These are phyloP conservation scores for Lentinus tigrinus DNA, from an alignment of 768 basidiomycete genomes.

Conservation along the genomic window DNA sequence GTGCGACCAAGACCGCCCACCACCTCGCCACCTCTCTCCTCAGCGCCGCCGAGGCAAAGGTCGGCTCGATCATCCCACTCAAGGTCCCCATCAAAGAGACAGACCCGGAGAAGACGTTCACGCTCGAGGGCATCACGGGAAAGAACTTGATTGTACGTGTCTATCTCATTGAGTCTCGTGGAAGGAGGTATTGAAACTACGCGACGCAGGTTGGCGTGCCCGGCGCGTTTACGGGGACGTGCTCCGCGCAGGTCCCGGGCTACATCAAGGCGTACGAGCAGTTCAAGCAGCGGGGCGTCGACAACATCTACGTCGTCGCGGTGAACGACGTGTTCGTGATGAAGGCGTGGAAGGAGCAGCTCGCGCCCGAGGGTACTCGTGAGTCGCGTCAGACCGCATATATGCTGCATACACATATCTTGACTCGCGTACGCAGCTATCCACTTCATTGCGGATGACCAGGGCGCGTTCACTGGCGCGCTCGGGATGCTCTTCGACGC, in stretches of 20 bases:
- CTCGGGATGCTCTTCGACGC: conserved; percentile 48
- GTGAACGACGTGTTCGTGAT: conserved; percentile 80
- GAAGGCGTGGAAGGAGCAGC: conserved; percentile 67
- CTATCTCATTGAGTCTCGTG: background rate
- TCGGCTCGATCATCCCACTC: conserved; percentile 50
- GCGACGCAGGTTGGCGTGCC: conserved; percentile 75
- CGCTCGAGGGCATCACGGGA: conserved; percentile 47
- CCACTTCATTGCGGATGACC: conserved; percentile 54
- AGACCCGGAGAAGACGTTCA: conserved; percentile 40
- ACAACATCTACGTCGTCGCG: conserved; percentile 66
- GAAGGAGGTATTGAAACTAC: too few species aligned
- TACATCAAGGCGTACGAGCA: conserved; percentile 67
- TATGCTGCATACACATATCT: too few species aligned
- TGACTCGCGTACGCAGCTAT: conserved; percentile 23
- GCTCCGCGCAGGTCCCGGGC: conserved; percentile 56
- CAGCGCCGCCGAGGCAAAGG: conserved; percentile 42
- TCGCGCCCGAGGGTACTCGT: conserved; percentile 60
- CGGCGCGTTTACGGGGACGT: conserved; percentile 74
- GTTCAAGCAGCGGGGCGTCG: conserved; percentile 75
- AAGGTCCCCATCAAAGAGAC: conserved; percentile 56
- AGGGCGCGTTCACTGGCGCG: conserved; percentile 42
- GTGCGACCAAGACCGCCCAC: conserved; percentile 53
- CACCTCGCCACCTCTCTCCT: conserved; percentile 51
- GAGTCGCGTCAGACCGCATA: conserved; percentile 37
- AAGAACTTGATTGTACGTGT: conserved; percentile 62